Evolutionary conservation across 2,329 filamentous ascomycete species (phyloP), one percentile per base, ranked within the genome.

Genomic region (Monosporascus sp.): DNA sequence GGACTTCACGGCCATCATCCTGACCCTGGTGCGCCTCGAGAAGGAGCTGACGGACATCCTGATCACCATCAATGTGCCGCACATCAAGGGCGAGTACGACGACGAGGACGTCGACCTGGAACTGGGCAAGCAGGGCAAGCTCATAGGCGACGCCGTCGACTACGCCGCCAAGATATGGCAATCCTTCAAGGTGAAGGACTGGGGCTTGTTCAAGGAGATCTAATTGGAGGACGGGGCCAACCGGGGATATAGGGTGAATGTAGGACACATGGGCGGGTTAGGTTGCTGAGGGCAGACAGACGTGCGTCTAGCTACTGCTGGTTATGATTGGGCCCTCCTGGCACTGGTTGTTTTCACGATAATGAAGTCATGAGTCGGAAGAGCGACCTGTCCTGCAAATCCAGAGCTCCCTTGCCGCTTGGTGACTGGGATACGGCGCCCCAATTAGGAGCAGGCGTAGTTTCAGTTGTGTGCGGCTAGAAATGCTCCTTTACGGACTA

Each of bases 51-150:
- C 92, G 1, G 93, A 97, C 70, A 74, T 97, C 39, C 74, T 96
- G 47, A 83, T 96, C 57, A 89, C 89, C 41, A 83, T 96, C 65
- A 97, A 96, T 70, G 88, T 96, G 47, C 93, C 92, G 27, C 87
- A 94, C 66, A 86, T 90, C 60, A 79, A 82, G 61, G 85, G 86
- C 57, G 83, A 88, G 68, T 90, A 90, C 66, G 77, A 85, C 62
- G 82, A 85, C 68, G 85, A 86, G 8, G 85, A 90, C 34, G 82
- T 93, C 17, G 83, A 89, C 64, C 71, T 85, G 52, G 78, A 83
- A 64, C 70, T 83, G 52, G 84, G 84, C 17, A 84, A 81, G 66
- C 79, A 81, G 64, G 88, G 85, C 4, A 79, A 83, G 68, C 72
- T 89, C 58, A 85, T 89, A 62, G 86, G 85, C 49, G 79, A 86